Evolutionary conservation across 495 filamentous ascomycete species (phyloP).

Genomic region (Sordaria brevicollis): DNA sequence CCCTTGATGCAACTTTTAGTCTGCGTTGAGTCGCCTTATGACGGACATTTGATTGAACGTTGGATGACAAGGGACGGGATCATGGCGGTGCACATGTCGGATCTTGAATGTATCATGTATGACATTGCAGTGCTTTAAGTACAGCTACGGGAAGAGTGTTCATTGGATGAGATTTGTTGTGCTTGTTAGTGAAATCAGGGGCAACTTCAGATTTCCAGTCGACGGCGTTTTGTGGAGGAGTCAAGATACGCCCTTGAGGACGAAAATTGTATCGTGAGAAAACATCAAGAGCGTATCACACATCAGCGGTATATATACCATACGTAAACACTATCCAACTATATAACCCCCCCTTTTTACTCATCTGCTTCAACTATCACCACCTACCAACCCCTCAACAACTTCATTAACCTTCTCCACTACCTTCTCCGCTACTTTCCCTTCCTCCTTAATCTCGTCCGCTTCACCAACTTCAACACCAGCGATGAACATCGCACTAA

Average conservation of each 20-base stretch:
- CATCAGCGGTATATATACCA: neutral
- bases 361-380: neutral
- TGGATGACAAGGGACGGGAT: no score
- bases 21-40: no score
- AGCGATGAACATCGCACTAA: constrained; percentile 73
- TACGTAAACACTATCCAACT: neutral
- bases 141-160: no score
- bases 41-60: no score
- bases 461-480: constrained; percentile 61
- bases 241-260: neutral
- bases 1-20: no score
- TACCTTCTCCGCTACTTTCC: constrained; percentile 11
- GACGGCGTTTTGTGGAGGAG: neutral
- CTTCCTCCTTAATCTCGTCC: neutral
- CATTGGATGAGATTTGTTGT: neutral
- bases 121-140: no score
- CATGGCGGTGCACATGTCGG: no score
- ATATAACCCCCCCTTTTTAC: neutral
- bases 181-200: neutral
- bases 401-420: constrained; percentile 13
- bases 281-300: neutral
- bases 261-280: neutral
- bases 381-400: constrained; percentile 1
- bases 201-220: neutral
- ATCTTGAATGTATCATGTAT: neutral